phyloP scores from a whole-genome alignment of 805 yeast species.

The Nadsonia fulvescens region DNA sequence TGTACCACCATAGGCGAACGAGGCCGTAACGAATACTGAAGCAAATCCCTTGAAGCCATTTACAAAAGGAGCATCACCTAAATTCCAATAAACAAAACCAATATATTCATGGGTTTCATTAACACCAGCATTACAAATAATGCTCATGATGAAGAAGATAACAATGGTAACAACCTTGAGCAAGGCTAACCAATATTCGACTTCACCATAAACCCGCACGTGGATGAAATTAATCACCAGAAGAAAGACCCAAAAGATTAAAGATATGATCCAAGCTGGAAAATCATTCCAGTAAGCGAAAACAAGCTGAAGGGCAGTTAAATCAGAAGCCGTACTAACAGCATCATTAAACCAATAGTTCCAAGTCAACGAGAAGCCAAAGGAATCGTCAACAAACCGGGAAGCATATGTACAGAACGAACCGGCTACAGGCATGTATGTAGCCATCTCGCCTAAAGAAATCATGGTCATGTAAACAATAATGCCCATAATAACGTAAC shows the following conservation, averaged over 20 bases:
- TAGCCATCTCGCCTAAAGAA: conserved; percentile 38
- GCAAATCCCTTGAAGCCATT: conserved; percentile 26
- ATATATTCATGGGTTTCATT: conserved; percentile 30
- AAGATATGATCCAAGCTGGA: conserved; percentile 33
- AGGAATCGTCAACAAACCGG: conserved; percentile 30
- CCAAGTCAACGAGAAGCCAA: conserved; percentile 33
- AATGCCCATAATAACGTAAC: conserved; percentile 30
- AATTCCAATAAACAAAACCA: conserved; percentile 38
- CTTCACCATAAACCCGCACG: conserved; percentile 35
- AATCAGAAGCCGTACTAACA: conserved; percentile 28
- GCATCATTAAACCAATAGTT: conserved; percentile 37
- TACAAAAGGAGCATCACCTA: conserved; percentile 27
- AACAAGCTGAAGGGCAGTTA: conserved; percentile 29
- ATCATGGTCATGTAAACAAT: conserved; percentile 36
- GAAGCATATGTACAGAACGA: conserved; percentile 32
- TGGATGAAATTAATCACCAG: conserved; percentile 28
- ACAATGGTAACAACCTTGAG: conserved; percentile 47
- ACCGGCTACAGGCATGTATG: conserved; percentile 36
- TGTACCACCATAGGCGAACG: conserved; percentile 40
- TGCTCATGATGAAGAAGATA: conserved; percentile 41
- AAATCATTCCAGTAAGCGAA: conserved; percentile 29
- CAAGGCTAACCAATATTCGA: conserved; percentile 52
- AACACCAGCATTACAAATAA: conserved; percentile 39
- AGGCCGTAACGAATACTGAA: conserved; percentile 36
- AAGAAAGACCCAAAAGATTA: conserved; percentile 35